These are phyloP conservation scores for Rubia peregrina DNA, from an alignment of 305 asterid genomes.

Conservation along the genomic window DNA sequence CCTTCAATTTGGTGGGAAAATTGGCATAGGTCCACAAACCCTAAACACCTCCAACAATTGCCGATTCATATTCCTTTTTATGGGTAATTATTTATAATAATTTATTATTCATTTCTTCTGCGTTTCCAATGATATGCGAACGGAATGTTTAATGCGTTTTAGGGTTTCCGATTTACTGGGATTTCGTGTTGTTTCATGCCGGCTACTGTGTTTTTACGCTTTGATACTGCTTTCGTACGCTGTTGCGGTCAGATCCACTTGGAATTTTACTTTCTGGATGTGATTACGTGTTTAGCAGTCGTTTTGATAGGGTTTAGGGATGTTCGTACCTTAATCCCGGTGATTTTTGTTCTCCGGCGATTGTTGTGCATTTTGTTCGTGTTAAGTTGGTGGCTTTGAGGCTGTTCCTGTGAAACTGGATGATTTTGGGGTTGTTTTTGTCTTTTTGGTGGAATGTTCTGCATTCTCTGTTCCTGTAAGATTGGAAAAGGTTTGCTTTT, in stretches of 20 bases:
- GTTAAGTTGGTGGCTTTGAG: conserved; percentile 3
- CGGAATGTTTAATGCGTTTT: conserved; percentile 2
- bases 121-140: background rate
- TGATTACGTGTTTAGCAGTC: background rate
- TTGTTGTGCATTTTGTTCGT: background rate
- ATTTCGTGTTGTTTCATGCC: conserved; percentile 8
- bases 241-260: conserved; percentile 26
- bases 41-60: conserved; percentile 15
- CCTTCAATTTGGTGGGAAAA: conserved; percentile 27
- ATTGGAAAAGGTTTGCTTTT: background rate
- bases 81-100: conserved; percentile 14
- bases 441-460: background rate
- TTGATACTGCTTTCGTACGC: conserved; percentile 2
- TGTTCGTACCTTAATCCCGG: background rate
- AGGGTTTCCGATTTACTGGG: conserved; percentile 13
- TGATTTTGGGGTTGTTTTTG: background rate
- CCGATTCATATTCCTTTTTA: conserved; percentile 16
- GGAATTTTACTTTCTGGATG: conserved; percentile 11
- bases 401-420: background rate
- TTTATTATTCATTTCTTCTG: conserved; percentile 9
- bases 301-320: background rate
- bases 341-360: background rate
- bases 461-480: background rate
- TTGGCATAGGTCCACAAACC: conserved; percentile 6
- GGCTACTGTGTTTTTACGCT: conserved; percentile 10